phyloP scores from a whole-genome alignment of 768 basidiomycete genomes.

The Cantharellus anzutake region DNA sequence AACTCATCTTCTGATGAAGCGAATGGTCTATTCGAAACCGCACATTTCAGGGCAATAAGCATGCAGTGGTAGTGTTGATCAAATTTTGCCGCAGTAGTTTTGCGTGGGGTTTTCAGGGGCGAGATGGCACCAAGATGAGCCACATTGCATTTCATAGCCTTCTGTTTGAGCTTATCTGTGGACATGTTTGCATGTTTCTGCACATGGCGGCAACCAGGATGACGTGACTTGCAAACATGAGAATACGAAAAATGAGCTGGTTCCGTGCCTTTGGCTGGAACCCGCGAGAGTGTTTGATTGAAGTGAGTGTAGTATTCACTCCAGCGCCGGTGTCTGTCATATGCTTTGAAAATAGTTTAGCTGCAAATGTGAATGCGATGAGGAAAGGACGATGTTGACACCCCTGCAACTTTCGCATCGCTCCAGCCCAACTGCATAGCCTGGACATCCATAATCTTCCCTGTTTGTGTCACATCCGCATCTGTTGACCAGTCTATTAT shows the following conservation, averaged over 20 bases:
- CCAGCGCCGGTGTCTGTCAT: background rate
- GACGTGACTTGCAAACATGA: background rate
- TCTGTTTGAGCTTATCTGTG: background rate
- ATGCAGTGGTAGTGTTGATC: background rate
- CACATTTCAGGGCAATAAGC: background rate
- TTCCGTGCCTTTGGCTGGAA: background rate
- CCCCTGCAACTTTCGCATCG: background rate
- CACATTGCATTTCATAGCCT: background rate
- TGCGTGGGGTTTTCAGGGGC: background rate
- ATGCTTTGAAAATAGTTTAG: background rate
- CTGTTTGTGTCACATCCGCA: background rate
- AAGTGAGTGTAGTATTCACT: background rate
- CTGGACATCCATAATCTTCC: background rate
- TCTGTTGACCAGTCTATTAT: background rate
- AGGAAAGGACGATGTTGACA: background rate
- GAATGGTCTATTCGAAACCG: background rate
- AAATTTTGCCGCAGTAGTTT: background rate
- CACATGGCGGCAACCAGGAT: background rate
- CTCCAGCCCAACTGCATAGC: background rate
- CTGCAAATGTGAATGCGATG: background rate
- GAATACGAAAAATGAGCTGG: background rate
- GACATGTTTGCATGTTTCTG: background rate
- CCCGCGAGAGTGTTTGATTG: background rate
- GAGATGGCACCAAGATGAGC: background rate
- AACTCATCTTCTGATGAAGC: background rate